A percentile compares a stretch with the other conserved stretches of the same genome.
These are phyloP conservation scores for Trifolium fragiferum DNA, from an alignment of 306 rosid species.

Conservation along the genomic window DNA sequence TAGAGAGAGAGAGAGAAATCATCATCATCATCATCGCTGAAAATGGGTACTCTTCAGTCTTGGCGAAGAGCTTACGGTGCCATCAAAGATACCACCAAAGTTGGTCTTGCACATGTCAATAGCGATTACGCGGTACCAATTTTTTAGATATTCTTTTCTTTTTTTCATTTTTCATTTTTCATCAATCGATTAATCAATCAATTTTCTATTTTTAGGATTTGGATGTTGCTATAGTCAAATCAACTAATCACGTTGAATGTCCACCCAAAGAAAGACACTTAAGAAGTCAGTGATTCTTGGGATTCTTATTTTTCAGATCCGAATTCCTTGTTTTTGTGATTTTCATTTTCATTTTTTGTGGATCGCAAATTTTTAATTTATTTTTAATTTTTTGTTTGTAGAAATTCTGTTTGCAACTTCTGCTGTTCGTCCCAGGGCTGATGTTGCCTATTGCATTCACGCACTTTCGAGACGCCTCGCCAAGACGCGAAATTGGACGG, in stretches of 20 bases:
- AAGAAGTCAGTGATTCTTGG: conserved; percentile 61
- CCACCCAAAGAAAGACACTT: conserved; percentile 98
- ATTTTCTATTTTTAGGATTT: conserved; percentile 75
- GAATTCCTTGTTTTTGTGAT: conserved; percentile 39
- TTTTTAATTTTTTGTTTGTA: conserved; percentile 5
- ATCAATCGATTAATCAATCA: background rate
- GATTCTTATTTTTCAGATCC: conserved; percentile 45
- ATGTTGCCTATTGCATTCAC: conserved; percentile 97
- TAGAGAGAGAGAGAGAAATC: conserved; percentile 53
- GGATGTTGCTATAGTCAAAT: conserved; percentile 98
- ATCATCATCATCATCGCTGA: conserved; percentile 42
- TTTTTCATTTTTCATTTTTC: conserved; percentile 8
- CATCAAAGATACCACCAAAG: conserved; percentile 92
- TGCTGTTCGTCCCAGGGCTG: conserved; percentile 89
- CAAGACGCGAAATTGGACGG: conserved; percentile 99
- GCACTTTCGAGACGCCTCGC: conserved; percentile 85
- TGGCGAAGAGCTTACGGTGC: conserved; percentile 99
- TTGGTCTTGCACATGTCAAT: conserved; percentile 99
- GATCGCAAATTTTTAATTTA: conserved; percentile 15
- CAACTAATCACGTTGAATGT: conserved; percentile 97
- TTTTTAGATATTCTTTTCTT: background rate
- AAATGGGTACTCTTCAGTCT: conserved; percentile 94
- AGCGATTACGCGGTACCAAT: conserved; percentile 83
- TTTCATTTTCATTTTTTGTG: background rate
- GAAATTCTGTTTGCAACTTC: conserved; percentile 75